Conservation (phyloP, 73 alveolate genomes). For the Tetrahymena elliotti region DNA sequence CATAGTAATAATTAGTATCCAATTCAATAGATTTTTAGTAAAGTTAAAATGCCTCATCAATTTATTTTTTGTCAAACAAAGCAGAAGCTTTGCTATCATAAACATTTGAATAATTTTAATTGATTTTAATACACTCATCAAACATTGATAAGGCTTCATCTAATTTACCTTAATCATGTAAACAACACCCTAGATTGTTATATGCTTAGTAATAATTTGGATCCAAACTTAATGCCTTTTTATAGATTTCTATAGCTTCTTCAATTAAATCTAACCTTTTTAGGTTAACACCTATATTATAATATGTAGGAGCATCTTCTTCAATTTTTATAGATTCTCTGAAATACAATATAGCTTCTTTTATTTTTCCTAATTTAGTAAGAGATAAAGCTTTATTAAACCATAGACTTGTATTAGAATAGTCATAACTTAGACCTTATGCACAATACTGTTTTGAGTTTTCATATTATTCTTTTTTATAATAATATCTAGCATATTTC, state of each 20-base stretch:
- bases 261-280: not conserved
- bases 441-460: not conserved
- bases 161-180: not conserved
- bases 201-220: not conserved
- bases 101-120: not conserved
- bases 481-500: not conserved
- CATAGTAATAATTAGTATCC: not conserved
- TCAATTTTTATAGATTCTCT: not conserved
- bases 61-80: not conserved
- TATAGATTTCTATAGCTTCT: not conserved
- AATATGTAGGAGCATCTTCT: not conserved
- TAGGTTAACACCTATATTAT: not conserved
- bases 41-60: not conserved
- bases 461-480: not conserved
- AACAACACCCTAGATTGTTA: not conserved
- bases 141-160: not conserved
- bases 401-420: not conserved
- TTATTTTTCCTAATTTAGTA: not conserved
- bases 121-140: not conserved
- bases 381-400: not conserved
- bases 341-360: not conserved
- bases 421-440: not conserved
- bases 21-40: not conserved
- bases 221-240: not conserved
- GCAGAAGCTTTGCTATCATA: not conserved